phyloP scores from a whole-genome alignment of 164 flowering plant genomes.

The Stephania japonica region DNA sequence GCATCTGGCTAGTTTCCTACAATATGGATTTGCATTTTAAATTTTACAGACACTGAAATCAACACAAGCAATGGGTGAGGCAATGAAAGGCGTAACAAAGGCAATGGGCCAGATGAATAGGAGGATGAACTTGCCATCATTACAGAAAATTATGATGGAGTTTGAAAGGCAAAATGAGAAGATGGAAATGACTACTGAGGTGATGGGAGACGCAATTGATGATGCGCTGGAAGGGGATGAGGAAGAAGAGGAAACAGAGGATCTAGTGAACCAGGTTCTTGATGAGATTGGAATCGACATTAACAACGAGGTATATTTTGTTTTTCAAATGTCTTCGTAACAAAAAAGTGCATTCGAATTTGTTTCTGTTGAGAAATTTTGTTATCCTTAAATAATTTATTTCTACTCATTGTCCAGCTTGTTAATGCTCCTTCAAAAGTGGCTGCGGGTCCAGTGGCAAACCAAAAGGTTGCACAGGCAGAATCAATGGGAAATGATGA shows the following conservation, averaged over 20 bases:
- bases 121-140: slow-evolving; percentile 77
- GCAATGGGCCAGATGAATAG: slow-evolving; percentile 93
- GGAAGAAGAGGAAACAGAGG: slow-evolving; percentile 83
- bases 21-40: neutral
- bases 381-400: neutral
- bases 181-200: slow-evolving; percentile 79
- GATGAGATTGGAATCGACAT: slow-evolving; percentile 79
- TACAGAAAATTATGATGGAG: slow-evolving; percentile 78
- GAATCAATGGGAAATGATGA: slow-evolving; percentile 51
- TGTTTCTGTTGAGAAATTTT: neutral
- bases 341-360: neutral
- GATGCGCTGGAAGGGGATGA: slow-evolving; percentile 88
- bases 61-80: slow-evolving; percentile 92
- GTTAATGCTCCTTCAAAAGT: slow-evolving; percentile 63
- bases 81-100: slow-evolving; percentile 87
- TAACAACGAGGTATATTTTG: slow-evolving; percentile 49
- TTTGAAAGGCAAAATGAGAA: slow-evolving; percentile 80
- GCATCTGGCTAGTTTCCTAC: neutral
- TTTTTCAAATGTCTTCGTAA: neutral
- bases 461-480: slow-evolving; percentile 53
- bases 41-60: slow-evolving; percentile 58
- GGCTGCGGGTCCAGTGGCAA: slow-evolving; percentile 54
- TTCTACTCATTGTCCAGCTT: slow-evolving; percentile 36
- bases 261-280: slow-evolving; percentile 72
- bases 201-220: slow-evolving; percentile 85